These are phyloP conservation scores for Globisporangium recalcitrans DNA, from an alignment of 352 stramenopile species.

Conservation along the genomic window DNA sequence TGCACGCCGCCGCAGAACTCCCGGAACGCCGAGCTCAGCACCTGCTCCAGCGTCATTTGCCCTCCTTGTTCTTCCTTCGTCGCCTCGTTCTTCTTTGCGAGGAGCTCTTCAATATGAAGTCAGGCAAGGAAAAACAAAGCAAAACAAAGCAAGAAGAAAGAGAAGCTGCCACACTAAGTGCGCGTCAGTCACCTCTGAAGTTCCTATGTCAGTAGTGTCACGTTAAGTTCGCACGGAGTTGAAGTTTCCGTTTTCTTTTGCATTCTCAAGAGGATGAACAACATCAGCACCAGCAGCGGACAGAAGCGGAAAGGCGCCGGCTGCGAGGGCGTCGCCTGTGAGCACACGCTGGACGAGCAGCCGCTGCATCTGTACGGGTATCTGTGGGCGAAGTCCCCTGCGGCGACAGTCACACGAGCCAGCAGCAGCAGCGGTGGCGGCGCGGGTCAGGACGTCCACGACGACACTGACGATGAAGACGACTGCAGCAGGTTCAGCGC, in stretches of 20 bases:
- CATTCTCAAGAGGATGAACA: not conserved
- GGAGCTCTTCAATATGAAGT: not conserved
- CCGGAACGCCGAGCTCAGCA: conserved; percentile 60
- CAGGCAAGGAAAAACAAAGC: not conserved
- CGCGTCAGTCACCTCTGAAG: too few relatives aligned
- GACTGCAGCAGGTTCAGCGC: conserved; percentile 32
- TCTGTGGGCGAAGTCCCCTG: conserved; percentile 43
- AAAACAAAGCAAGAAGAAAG: too few relatives aligned
- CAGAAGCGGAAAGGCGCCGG: conserved; percentile 34
- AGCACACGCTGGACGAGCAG: conserved; percentile 56
- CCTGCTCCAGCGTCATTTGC: conserved; percentile 29
- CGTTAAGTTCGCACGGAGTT: not conserved
- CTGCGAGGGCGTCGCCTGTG: conserved; percentile 58
- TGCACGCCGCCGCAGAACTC: conserved; percentile 84
- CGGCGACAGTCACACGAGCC: conserved; percentile 7
- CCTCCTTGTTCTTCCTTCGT: not conserved
- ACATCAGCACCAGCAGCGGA: not conserved
- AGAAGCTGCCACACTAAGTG: too few relatives aligned
- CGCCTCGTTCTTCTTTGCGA: not conserved
- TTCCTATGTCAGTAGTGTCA: too few relatives aligned
- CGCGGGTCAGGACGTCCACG: not conserved
- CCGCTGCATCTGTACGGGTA: conserved; percentile 60
- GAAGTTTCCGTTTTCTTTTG: not conserved
- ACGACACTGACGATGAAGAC: conserved; percentile 7
- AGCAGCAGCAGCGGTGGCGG: not conserved